Evolutionary conservation across 1,284 basidiomycete genomes (phyloP).

Genomic region (Cerioporus squamosus): DNA sequence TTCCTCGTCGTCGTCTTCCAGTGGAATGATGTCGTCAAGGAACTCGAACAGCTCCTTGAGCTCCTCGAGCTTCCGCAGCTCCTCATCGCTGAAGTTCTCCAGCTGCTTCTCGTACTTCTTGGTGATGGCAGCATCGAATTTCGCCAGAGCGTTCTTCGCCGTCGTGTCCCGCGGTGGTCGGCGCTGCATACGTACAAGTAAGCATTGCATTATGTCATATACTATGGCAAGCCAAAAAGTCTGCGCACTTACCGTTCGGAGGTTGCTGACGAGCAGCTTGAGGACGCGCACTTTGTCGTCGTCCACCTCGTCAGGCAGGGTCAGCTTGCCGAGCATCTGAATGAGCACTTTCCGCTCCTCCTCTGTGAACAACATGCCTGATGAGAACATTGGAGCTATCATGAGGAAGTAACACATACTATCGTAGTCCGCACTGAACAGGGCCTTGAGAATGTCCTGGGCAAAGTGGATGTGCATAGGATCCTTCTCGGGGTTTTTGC

Average conservation of each 20-base stretch:
- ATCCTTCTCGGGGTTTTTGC: slow-evolving; percentile 47
- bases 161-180: slow-evolving; percentile 75
- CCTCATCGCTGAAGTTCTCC: slow-evolving; percentile 71
- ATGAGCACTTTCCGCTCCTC: slow-evolving; percentile 84
- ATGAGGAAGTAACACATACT: slow-evolving; percentile 37
- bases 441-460: slow-evolving; percentile 68
- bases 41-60: slow-evolving; percentile 69
- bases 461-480: slow-evolving; percentile 82
- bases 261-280: slow-evolving; percentile 60
- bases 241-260: slow-evolving; percentile 57
- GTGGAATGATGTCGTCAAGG: slow-evolving; percentile 56
- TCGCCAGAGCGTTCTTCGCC: slow-evolving; percentile 71
- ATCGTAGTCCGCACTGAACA: slow-evolving; percentile 54
- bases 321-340: slow-evolving; percentile 80
- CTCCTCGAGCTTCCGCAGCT: slow-evolving; percentile 62
- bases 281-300: slow-evolving; percentile 64
- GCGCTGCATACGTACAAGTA: slow-evolving; percentile 48
- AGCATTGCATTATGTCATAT: neutral
- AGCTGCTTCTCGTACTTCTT: slow-evolving; percentile 65
- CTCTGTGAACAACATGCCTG: slow-evolving; percentile 44
- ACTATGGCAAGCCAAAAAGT: neutral
- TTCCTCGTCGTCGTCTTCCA: slow-evolving; percentile 53
- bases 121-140: slow-evolving; percentile 64
- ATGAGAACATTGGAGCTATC: neutral
- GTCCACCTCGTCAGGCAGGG: slow-evolving; percentile 73